A percentile compares a stretch with the other conserved stretches of the same genome.
Conservation (phyloP, 2,329 filamentous ascomycete genomes). For the Bipolaris zeicola region DNA sequence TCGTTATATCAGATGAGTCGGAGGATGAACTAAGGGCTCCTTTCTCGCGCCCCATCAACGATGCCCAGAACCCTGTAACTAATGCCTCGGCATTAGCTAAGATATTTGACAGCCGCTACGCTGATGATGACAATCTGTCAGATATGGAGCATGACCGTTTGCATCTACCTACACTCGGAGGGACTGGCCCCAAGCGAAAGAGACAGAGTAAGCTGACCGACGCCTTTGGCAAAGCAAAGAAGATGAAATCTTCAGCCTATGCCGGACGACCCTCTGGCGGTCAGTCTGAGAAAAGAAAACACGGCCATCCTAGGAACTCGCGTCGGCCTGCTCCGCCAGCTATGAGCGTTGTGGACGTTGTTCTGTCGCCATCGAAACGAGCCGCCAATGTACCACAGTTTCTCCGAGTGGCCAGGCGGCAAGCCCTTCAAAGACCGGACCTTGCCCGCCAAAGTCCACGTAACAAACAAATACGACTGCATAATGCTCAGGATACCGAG, state of each 20-base stretch:
- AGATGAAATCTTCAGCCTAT: slow-evolving; percentile 13
- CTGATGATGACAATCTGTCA: slow-evolving; percentile 38
- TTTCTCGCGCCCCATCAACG: slow-evolving; percentile 5
- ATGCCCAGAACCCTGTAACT: slow-evolving; percentile 27
- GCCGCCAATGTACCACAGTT: slow-evolving; percentile 56
- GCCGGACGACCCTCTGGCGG: slow-evolving; percentile 1
- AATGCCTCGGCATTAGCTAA: slow-evolving; percentile 31
- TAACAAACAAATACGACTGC: slow-evolving; percentile 59
- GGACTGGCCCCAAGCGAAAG: slow-evolving; percentile 33
- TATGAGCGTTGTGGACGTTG: slow-evolving; percentile 60
- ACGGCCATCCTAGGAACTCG: slow-evolving; percentile 16
- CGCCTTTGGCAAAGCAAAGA: slow-evolving; percentile 34
- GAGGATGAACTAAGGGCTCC: slow-evolving; percentile 25
- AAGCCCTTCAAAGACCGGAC: slow-evolving; percentile 55
- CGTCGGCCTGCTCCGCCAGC: slow-evolving; percentile 27
- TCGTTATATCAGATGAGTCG: slow-evolving; percentile 47
- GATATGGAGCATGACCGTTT: slow-evolving; percentile 55
- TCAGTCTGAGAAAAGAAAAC: slow-evolving; percentile 8
- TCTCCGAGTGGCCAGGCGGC: slow-evolving; percentile 60
- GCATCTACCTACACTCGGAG: slow-evolving; percentile 40
- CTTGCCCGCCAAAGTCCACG: slow-evolving; percentile 58
- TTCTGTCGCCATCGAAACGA: slow-evolving; percentile 36
- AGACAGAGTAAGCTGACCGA: slow-evolving; percentile 49
- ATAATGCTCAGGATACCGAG: slow-evolving; percentile 59
- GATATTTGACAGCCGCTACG: slow-evolving; percentile 33